Conservation (phyloP, 2,329 filamentous ascomycete species). For the Emericellopsis atlantica region DNA sequence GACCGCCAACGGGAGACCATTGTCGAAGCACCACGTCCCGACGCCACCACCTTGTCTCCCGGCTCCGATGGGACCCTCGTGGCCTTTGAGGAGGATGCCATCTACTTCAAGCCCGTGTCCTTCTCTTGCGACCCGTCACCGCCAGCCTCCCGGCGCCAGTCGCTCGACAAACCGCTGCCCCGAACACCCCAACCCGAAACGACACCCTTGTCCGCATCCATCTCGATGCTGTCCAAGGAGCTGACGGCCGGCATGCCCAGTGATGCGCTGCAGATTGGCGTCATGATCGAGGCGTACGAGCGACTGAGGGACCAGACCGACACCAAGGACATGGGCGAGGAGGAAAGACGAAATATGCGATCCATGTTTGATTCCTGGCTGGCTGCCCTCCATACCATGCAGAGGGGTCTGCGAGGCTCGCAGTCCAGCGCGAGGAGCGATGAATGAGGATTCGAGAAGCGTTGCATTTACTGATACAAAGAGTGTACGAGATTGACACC, state of each 20-base stretch:
- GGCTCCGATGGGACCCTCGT: conserved; percentile 27
- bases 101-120: conserved; percentile 32
- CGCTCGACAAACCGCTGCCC: conserved; percentile 1
- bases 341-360: conserved; percentile 15
- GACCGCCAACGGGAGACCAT: background rate
- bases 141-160: background rate
- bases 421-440: too few relatives aligned
- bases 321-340: conserved; percentile 16
- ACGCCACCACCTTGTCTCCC: conserved; percentile 1
- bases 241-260: conserved; percentile 26
- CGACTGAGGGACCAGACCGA: conserved; percentile 32
- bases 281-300: conserved; percentile 49
- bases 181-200: conserved; percentile 1
- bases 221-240: conserved; percentile 37
- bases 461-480: too few relatives aligned
- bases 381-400: conserved; percentile 29
- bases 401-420: background rate
- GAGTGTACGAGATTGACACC: conserved; percentile 18
- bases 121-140: conserved; percentile 17
- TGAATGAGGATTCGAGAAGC: too few relatives aligned
- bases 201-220: conserved; percentile 31
- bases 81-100: conserved; percentile 30
- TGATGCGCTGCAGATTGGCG: conserved; percentile 31
- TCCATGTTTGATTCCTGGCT: conserved; percentile 39
- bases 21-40: background rate